Conservation (phyloP, 2,329 filamentous ascomycete genomes). For the Cyclaneusma minus region DNA sequence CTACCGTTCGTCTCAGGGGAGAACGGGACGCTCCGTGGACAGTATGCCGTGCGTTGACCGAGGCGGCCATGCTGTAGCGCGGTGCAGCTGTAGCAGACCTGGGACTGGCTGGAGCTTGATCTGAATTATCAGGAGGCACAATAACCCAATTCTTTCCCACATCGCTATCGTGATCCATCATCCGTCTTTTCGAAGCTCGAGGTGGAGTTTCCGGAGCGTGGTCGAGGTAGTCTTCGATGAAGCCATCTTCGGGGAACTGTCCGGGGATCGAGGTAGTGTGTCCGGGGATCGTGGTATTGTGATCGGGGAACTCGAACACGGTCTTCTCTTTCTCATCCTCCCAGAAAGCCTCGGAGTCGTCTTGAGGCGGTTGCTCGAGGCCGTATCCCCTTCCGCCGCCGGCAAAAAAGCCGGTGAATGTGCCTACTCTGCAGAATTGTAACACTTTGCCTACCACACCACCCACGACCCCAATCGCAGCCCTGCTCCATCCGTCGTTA, state of each 20-base stretch:
- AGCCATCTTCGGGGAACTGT: conserved; percentile 33
- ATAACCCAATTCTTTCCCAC: conserved; percentile 59
- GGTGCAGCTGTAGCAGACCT: conserved; percentile 5
- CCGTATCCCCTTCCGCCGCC: conserved; percentile 64
- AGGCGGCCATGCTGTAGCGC: conserved; percentile 13
- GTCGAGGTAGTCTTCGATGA: conserved; percentile 26
- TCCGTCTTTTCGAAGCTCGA: conserved; percentile 28
- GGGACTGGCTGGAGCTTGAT: conserved; percentile 1
- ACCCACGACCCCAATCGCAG: conserved; percentile 46
- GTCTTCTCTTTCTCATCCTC: conserved; percentile 14
- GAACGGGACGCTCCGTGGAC: too few relatives aligned
- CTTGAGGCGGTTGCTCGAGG: conserved; percentile 18
- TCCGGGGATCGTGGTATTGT: conserved; percentile 5
- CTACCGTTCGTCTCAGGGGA: too few relatives aligned
- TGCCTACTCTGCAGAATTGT: conserved; percentile 62
- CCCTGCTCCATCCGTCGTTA: conserved; percentile 34
- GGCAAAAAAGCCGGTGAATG: conserved; percentile 75
- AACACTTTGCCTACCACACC: conserved; percentile 64
- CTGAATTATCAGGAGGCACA: conserved; percentile 22
- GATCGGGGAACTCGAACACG: conserved; percentile 9
- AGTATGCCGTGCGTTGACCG: too few relatives aligned
- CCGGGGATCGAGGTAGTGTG: conserved; percentile 33
- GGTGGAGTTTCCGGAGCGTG: conserved; percentile 22
- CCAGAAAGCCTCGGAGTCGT: conserved; percentile 1
- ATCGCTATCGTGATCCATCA: conserved; percentile 27